Conservation (phyloP, 768 basidiomycete genomes). For the Amanita jacksonii region DNA sequence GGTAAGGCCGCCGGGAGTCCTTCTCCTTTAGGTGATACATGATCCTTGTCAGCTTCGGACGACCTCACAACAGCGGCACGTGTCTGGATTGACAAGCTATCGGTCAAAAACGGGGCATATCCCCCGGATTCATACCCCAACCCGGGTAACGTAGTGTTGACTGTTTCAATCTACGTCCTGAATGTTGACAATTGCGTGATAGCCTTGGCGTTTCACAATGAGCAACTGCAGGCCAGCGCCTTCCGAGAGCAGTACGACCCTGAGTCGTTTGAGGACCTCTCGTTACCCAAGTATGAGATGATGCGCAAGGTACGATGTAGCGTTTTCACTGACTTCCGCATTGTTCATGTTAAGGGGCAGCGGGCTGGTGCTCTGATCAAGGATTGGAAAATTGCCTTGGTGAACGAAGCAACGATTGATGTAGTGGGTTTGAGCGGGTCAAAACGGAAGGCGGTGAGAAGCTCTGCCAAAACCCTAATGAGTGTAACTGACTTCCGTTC, state of each 20-base stretch:
- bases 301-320: conserved; percentile 59
- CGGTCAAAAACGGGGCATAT: conserved; percentile 71
- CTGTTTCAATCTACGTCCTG: background rate
- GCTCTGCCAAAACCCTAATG: too few relatives aligned
- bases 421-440: conserved; percentile 38
- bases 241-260: conserved; percentile 85
- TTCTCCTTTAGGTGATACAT: conserved; percentile 2
- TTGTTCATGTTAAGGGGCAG: conserved; percentile 26
- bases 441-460: conserved; percentile 70
- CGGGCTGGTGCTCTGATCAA: conserved; percentile 60
- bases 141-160: conserved; percentile 60
- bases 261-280: conserved; percentile 72
- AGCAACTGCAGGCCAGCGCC: conserved; percentile 84
- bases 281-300: conserved; percentile 62
- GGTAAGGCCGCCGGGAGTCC: conserved; percentile 30
- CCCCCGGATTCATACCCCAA: conserved; percentile 87
- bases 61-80: conserved; percentile 56
- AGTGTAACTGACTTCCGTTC: background rate
- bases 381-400: conserved; percentile 60
- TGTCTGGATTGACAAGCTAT: conserved; percentile 71
- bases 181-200: conserved; percentile 8
- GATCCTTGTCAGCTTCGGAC: conserved; percentile 45
- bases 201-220: conserved; percentile 86
- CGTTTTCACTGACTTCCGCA: background rate
- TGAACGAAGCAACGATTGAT: conserved; percentile 55